phyloP scores from a whole-genome alignment of 163 green algal species.

The Scenedesmus sp. region DNA sequence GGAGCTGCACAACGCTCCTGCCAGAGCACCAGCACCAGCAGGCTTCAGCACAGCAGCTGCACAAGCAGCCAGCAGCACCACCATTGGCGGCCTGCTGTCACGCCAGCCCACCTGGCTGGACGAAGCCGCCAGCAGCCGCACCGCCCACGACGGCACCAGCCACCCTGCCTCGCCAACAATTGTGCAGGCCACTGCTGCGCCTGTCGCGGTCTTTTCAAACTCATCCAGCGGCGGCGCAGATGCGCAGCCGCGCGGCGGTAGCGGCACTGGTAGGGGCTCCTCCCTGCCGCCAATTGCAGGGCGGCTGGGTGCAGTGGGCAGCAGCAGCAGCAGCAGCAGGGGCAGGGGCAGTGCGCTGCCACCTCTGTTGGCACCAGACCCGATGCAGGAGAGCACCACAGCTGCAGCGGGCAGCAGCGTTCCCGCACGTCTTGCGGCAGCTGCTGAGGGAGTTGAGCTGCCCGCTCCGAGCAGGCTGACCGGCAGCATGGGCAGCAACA shows the following conservation, averaged over 20 bases:
- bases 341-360: background rate
- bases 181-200: background rate
- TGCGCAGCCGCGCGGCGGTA: background rate
- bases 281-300: background rate
- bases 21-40: background rate
- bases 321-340: too few species aligned
- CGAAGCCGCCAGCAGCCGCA: background rate
- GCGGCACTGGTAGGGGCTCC: background rate
- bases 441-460: background rate
- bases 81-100: constrained; percentile 12
- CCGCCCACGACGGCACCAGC: background rate
- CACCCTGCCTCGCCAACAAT: background rate
- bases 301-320: background rate
- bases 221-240: background rate
- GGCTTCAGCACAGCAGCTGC: background rate
- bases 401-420: background rate
- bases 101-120: constrained; percentile 27
- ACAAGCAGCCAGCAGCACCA: background rate
- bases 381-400: background rate
- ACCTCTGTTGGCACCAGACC: background rate
- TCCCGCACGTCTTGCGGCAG: background rate
- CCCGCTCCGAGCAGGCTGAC: background rate
- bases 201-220: background rate
- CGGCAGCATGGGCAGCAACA: constrained; percentile 1
- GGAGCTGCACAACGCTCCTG: background rate